Percentiles rank a stretch among this genome's conserved stretches.
Evolutionary conservation across 176 grass and related monocot species (phyloP).

Genomic region (Cenchrus purpureus): DNA sequence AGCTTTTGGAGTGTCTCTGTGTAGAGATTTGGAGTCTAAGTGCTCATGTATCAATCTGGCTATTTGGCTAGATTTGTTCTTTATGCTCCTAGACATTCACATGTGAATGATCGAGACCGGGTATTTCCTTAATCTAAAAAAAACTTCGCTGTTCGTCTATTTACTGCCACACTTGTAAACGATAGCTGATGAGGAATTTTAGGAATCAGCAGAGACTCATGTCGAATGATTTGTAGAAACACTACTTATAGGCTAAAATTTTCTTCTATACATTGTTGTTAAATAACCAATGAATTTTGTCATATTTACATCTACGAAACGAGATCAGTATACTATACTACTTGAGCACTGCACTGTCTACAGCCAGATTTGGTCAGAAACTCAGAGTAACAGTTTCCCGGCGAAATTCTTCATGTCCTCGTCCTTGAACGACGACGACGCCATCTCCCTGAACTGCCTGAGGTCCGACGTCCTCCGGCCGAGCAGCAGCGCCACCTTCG

Average conservation of each 20-base stretch:
- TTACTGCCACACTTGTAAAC: not conserved
- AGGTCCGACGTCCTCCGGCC: conserved; percentile 46
- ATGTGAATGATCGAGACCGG: too few relatives aligned
- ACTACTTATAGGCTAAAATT: not conserved
- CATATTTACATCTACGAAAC: not conserved
- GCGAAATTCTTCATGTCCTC: conserved; percentile 52
- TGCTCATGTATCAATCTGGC: too few relatives aligned
- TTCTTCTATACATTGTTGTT: not conserved
- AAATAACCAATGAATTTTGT: not conserved
- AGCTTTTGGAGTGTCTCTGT: too few relatives aligned
- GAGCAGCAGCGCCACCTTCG: conserved; percentile 51
- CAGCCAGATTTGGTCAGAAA: not conserved
- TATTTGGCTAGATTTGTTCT: too few relatives aligned
- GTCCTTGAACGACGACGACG: conserved; percentile 24
- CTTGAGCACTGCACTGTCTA: not conserved
- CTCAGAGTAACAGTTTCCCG: conserved; percentile 35
- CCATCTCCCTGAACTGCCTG: conserved; percentile 38
- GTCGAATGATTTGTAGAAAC: too few relatives aligned
- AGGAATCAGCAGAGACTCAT: not conserved
- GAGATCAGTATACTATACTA: not conserved
- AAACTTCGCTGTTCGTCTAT: not conserved
- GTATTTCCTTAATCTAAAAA: too few relatives aligned
- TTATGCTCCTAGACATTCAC: too few relatives aligned
- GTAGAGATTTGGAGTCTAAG: too few relatives aligned
- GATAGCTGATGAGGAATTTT: not conserved